These are phyloP conservation scores for Eucalyptus guilfoylei DNA, from an alignment of 345 rosid genomes.

Conservation along the genomic window DNA sequence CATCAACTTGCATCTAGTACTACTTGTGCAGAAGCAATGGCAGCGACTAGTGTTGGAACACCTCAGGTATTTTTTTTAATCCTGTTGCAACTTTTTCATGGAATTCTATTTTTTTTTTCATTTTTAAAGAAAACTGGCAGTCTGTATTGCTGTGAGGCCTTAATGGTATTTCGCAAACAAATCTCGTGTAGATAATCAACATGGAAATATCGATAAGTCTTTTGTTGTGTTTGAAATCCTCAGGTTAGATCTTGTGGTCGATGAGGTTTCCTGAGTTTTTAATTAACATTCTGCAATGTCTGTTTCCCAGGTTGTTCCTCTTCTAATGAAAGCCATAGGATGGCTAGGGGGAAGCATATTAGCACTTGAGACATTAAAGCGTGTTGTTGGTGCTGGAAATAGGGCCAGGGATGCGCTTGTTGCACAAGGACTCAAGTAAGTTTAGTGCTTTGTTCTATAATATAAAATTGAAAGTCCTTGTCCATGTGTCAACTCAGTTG, in stretches of 20 bases:
- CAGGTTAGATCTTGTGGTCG: background rate
- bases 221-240: background rate
- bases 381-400: conserved; percentile 95
- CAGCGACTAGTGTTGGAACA: conserved; percentile 89
- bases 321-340: conserved; percentile 98
- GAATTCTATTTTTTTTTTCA: background rate
- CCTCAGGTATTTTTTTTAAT: conserved; percentile 52
- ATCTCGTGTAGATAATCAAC: background rate
- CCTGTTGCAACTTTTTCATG: background rate
- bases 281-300: background rate
- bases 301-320: conserved; percentile 79
- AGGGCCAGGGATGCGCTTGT: conserved; percentile 98
- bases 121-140: background rate
- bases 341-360: conserved; percentile 99
- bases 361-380: conserved; percentile 94
- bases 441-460: background rate
- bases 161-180: background rate
- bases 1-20: conserved; percentile 99
- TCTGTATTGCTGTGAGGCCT: background rate
- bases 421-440: conserved; percentile 97
- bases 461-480: background rate
- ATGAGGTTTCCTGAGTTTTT: background rate
- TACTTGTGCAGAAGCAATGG: conserved; percentile 98
- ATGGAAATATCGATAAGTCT: background rate
- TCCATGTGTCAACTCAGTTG: background rate